Evolutionary conservation across 306 rosid species (phyloP).

Genomic region (Gillenia trifoliata): DNA sequence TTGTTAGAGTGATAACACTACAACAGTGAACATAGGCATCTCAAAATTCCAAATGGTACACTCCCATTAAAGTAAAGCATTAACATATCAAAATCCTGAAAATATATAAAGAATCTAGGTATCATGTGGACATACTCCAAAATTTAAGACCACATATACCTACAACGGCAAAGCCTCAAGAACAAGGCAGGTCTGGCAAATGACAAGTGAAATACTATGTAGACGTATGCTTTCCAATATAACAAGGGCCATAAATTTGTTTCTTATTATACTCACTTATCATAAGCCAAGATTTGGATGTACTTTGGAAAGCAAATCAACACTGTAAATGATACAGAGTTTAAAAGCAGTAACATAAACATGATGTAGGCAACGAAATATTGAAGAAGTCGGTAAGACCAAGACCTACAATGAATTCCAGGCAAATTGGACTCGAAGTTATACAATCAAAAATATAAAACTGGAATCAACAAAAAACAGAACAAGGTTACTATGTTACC

Average conservation of each 20-base stretch:
- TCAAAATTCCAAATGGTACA: background rate
- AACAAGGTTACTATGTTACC: conserved; percentile 40
- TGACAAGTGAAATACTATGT: background rate
- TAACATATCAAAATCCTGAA: background rate
- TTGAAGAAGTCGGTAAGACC: background rate
- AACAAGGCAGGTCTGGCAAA: background rate
- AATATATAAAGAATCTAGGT: background rate
- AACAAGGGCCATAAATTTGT: background rate
- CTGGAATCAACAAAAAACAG: conserved; percentile 3
- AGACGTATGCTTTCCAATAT: background rate
- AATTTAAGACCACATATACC: background rate
- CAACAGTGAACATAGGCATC: background rate
- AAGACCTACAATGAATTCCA: background rate
- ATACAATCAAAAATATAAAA: background rate
- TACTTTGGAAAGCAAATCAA: background rate
- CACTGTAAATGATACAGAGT: background rate
- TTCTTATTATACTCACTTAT: background rate
- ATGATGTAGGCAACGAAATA: background rate
- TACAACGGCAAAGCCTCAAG: background rate
- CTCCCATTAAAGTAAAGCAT: background rate
- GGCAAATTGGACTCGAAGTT: background rate
- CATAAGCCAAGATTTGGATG: background rate
- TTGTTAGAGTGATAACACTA: conserved; percentile 6
- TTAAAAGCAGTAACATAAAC: background rate
- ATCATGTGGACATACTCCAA: background rate